Evolutionary conservation across 2,329 filamentous ascomycete species (phyloP).

Genomic region (Microcyclosporella mali): DNA sequence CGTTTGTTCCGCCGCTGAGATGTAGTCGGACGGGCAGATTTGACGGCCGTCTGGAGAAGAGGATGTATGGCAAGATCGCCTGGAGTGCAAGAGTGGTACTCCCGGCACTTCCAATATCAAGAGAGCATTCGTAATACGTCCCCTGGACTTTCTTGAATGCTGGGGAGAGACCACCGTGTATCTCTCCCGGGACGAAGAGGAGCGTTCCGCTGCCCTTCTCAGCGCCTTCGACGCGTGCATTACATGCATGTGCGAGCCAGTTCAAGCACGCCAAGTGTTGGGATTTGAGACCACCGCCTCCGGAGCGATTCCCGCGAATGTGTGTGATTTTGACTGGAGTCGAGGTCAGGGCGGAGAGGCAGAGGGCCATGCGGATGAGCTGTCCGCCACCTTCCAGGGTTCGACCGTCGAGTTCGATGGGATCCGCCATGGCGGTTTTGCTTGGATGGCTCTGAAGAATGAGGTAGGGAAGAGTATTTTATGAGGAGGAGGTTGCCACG

Average conservation of each 20-base stretch:
- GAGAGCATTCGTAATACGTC: conserved; percentile 32
- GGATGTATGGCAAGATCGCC: conserved; percentile 53
- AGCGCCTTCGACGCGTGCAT: conserved; percentile 39
- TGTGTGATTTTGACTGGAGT: conserved; percentile 46
- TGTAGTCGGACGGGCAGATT: conserved; percentile 32
- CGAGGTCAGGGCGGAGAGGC: conserved; percentile 48
- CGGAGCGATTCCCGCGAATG: conserved; percentile 49
- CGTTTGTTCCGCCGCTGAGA: conserved; percentile 55
- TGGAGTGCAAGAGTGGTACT: conserved; percentile 53
- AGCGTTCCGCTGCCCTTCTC: conserved; percentile 39
- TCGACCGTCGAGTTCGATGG: conserved; percentile 39
- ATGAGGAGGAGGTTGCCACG: too few relatives aligned
- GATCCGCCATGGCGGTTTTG: not conserved
- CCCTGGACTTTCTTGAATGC: conserved; percentile 17
- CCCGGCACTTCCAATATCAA: conserved; percentile 46
- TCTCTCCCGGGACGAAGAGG: conserved; percentile 32
- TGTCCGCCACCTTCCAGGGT: conserved; percentile 59
- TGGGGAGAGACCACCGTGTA: conserved; percentile 10
- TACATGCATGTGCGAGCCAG: conserved; percentile 47
- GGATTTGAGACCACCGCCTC: conserved; percentile 50
- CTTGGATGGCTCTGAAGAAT: not conserved
- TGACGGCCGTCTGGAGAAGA: conserved; percentile 35
- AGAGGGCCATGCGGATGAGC: conserved; percentile 51
- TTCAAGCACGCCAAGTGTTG: conserved; percentile 53
- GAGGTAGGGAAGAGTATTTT: too few relatives aligned